Evolutionary conservation across 2,329 filamentous ascomycete species (phyloP), one percentile per base, ranked within the genome.

Genomic region (Alternaria arborescens): DNA sequence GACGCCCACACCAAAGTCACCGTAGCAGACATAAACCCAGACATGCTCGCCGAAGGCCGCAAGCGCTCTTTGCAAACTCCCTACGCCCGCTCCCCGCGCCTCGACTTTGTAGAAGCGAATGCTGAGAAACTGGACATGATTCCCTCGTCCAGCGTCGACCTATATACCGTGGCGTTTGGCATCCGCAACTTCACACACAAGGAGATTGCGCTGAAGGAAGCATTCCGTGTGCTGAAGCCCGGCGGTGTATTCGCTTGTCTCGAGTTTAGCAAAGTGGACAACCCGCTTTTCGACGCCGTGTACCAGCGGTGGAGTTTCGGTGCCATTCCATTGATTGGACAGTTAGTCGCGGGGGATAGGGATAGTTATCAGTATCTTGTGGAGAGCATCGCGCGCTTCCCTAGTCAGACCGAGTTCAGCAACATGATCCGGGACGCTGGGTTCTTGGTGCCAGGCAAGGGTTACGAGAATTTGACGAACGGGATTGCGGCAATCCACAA

Each of bases 281-380:
- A 90, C 75, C 86, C 89, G 0, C 65, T 97, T 1, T 88, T 99
- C 74, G 91, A 98, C 79, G 88, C 89, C 18, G 79, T 94, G 1
- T 99, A 99, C 81, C 97, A 97, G 85, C 87, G 91, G 60, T 99
- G 96, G 94, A 97, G 92, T 62, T 99, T 99, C 78, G 86, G 89
- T 61, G 93, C 93, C 12, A 99, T 99, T 67, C 95, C 95, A 0
- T 79, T 99, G 69, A 97, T 99, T 73, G 96, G 95, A 3, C 94
- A 99, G 81, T 77, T 99, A 62, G 94, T 99, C 16, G 94, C 95
- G 2, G 93, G 92, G 7, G 96, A 99, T 77, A 85, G 94, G 58
- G 94, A 96, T 74, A 97, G 93, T 77, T 99, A 99, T 80, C 95
- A 99, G 84, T 99, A 99, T 80, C 85, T 99, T 10, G 95, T 99